Conservation (phyloP, 2,329 filamentous ascomycete genomes). For the Fusarium nodosum region DNA sequence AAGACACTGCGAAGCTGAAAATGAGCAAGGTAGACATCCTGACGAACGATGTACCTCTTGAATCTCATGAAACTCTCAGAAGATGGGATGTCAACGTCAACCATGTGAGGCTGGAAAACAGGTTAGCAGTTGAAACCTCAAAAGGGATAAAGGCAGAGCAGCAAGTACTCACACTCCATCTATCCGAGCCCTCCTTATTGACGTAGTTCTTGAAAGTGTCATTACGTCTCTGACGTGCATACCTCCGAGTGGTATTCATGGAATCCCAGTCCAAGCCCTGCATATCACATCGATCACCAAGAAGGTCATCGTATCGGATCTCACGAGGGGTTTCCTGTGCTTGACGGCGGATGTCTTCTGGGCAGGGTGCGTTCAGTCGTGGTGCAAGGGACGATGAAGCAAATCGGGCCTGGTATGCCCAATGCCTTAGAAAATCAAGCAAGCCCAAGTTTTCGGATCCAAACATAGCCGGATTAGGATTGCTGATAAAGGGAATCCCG, state of each 20-base stretch:
- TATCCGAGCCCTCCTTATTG: constrained; percentile 64
- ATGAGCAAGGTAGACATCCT: constrained; percentile 69
- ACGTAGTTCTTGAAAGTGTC: constrained; percentile 70
- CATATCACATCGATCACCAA: constrained; percentile 69
- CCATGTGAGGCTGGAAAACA: constrained; percentile 30
- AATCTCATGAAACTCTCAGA: constrained; percentile 70
- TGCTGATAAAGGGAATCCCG: constrained; percentile 49
- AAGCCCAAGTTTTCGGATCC: constrained; percentile 65
- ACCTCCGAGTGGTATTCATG: constrained; percentile 64
- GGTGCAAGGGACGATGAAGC: constrained; percentile 35
- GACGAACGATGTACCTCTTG: constrained; percentile 67
- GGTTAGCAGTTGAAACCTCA: constrained; percentile 21
- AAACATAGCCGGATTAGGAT: constrained; percentile 56
- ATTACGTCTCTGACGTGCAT: constrained; percentile 63
- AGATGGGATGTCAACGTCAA: constrained; percentile 53
- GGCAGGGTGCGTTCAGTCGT: constrained; percentile 48
- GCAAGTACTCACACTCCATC: constrained; percentile 61
- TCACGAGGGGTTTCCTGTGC: constrained; percentile 40
- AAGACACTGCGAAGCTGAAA: constrained; percentile 76
- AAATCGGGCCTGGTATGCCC: constrained; percentile 57
- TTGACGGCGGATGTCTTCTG: constrained; percentile 53
- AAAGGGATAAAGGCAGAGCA: background rate
- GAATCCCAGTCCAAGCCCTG: constrained; percentile 71
- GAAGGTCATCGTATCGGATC: constrained; percentile 61
- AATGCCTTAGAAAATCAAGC: constrained; percentile 64